Evolutionary conservation across 2,329 filamentous ascomycete genomes (phyloP).

Genomic region (Colletotrichum chlorophyti): DNA sequence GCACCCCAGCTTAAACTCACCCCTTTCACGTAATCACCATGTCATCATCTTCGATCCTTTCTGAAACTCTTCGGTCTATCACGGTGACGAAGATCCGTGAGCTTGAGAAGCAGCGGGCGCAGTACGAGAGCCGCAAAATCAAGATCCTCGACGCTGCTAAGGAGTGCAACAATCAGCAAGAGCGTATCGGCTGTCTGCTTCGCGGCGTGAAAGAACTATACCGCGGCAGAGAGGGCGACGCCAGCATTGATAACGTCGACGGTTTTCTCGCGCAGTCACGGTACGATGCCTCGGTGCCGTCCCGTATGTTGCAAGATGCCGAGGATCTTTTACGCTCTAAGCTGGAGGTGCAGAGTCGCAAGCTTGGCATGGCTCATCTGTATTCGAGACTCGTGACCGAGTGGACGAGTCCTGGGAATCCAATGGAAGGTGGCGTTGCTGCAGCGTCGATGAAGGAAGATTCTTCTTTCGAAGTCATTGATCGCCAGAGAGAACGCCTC

Average conservation of each 20-base stretch:
- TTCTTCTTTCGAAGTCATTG: background rate
- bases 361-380: conserved; percentile 51
- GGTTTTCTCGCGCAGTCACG: conserved; percentile 47
- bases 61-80: conserved; percentile 49
- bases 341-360: conserved; percentile 48
- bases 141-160: conserved; percentile 36
- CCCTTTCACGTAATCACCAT: too few relatives aligned
- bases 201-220: conserved; percentile 10
- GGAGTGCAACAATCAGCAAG: conserved; percentile 34
- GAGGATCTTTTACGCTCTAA: conserved; percentile 44
- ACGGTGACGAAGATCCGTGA: conserved; percentile 52
- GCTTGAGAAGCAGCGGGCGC: conserved; percentile 45
- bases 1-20: too few relatives aligned
- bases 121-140: conserved; percentile 44
- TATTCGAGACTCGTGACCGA: conserved; percentile 56
- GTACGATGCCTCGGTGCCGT: conserved; percentile 49
- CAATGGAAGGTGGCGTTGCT: conserved; percentile 18
- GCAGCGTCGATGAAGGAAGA: conserved; percentile 4
- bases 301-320: conserved; percentile 40
- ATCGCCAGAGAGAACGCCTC: background rate
- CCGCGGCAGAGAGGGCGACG: conserved; percentile 34
- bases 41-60: conserved; percentile 33
- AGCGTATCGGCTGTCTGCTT: conserved; percentile 39
- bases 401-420: conserved; percentile 46
- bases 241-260: conserved; percentile 46